These are phyloP conservation scores for Magnaporthiopsis rhizophila DNA, from an alignment of 2,329 filamentous ascomycete species.

Conservation along the genomic window DNA sequence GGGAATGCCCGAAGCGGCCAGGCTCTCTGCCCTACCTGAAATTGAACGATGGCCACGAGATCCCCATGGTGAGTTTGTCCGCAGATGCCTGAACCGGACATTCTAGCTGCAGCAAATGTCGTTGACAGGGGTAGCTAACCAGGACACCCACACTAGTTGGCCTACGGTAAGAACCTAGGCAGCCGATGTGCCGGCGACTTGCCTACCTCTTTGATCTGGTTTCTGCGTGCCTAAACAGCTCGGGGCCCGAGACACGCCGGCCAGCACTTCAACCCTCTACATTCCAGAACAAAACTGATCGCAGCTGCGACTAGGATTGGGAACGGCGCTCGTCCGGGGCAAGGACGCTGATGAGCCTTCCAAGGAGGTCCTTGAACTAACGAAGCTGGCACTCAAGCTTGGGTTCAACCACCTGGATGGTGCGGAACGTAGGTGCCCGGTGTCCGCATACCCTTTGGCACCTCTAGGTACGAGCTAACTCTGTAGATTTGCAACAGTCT, in stretches of 20 bases:
- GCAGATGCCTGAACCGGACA: neutral
- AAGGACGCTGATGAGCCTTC: conserved; percentile 50
- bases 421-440: conserved; percentile 49
- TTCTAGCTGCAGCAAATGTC: neutral
- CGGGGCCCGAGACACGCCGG: neutral
- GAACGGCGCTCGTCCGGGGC: conserved; percentile 44
- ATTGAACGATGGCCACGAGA: conserved; percentile 65
- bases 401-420: conserved; percentile 69
- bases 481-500: conserved; percentile 31
- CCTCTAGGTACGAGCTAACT: neutral
- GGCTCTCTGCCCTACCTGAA: conserved; percentile 49
- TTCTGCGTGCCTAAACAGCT: neutral
- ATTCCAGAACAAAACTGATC: neutral
- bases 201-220: neutral
- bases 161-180: neutral
- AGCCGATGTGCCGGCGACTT: neutral
- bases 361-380: conserved; percentile 38
- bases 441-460: neutral
- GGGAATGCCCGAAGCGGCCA: conserved; percentile 31
- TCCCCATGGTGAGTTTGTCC: conserved; percentile 51
- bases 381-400: conserved; percentile 56
- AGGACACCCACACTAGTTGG: neutral
- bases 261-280: neutral
- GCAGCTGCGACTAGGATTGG: conserved; percentile 42
- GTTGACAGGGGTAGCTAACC: neutral